phyloP scores from a whole-genome alignment of 768 basidiomycete species.

The Dentipellis fragilis region DNA sequence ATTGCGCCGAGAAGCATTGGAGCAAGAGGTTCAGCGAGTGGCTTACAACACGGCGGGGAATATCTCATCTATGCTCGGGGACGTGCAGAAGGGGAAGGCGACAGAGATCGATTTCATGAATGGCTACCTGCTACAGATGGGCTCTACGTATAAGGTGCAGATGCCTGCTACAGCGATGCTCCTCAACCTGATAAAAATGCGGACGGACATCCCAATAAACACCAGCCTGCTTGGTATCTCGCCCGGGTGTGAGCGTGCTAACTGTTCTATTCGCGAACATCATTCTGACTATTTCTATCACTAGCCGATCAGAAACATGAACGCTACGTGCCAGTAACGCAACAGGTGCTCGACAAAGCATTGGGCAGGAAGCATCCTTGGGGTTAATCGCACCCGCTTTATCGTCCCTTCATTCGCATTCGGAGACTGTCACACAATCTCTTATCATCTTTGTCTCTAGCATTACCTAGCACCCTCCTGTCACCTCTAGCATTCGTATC shows the following conservation, averaged over 20 bases:
- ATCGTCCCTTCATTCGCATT: no score
- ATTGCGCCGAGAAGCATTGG: constrained; percentile 36
- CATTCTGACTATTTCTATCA: not conserved
- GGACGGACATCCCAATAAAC: constrained; percentile 45
- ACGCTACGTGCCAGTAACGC: no score
- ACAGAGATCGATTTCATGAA: constrained; percentile 83
- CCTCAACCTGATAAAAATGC: constrained; percentile 49
- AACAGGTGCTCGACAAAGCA: no score
- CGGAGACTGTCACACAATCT: no score
- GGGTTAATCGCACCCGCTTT: no score
- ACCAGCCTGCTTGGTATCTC: constrained; percentile 3
- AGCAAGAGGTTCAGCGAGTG: constrained; percentile 48
- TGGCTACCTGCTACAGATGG: constrained; percentile 67
- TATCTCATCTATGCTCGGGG: constrained; percentile 73
- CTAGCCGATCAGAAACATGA: not conserved
- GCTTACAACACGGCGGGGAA: constrained; percentile 51
- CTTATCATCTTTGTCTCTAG: no score
- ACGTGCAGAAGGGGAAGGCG: constrained; percentile 45
- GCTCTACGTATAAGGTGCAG: constrained; percentile 40
- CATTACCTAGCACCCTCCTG: no score
- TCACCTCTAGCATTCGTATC: no score
- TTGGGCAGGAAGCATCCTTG: no score
- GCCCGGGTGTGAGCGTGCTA: not conserved
- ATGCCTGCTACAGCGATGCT: constrained; percentile 52
- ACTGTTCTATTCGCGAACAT: not conserved